These are phyloP conservation scores for Phlyctochytrium bullatum DNA, from an alignment of 192 early-diverging fungal species.

Conservation along the genomic window DNA sequence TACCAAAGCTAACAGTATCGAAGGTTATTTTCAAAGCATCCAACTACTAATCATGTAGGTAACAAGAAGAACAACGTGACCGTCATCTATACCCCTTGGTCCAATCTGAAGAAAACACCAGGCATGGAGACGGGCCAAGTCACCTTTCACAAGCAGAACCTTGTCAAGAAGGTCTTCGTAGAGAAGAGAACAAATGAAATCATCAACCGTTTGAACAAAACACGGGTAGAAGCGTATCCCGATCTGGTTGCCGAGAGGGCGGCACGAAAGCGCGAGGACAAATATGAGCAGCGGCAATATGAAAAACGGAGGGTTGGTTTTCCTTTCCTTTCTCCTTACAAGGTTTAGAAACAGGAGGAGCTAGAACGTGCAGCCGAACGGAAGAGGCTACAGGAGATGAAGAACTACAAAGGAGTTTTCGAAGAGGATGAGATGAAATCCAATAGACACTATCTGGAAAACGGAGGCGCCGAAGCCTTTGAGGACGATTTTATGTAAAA, in stretches of 20 bases:
- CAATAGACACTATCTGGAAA: constrained; percentile 23
- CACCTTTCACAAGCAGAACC: constrained; percentile 75
- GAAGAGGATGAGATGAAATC: constrained; percentile 34
- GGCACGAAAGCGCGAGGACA: constrained; percentile 47
- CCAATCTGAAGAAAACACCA: constrained; percentile 85
- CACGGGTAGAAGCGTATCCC: constrained; percentile 69
- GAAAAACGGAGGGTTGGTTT: constrained; percentile 31
- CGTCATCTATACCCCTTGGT: constrained; percentile 85
- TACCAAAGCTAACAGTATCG: constrained; percentile 96
- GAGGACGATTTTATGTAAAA: constrained; percentile 54
- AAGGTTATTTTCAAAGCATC: constrained; percentile 54
- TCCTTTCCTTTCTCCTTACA: not conserved
- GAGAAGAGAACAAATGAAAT: constrained; percentile 75
- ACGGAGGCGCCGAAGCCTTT: constrained; percentile 6
- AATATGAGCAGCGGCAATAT: constrained; percentile 28
- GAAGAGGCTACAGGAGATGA: constrained; percentile 32
- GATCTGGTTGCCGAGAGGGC: constrained; percentile 77
- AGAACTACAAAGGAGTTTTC: constrained; percentile 43
- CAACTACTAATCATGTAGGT: constrained; percentile 33
- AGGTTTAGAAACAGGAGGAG: constrained; percentile 37
- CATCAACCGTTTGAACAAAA: constrained; percentile 94
- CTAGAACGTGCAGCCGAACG: constrained; percentile 38
- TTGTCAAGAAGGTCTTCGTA: constrained; percentile 82
- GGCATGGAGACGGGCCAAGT: constrained; percentile 98
- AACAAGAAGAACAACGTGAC: constrained; percentile 92